These are phyloP conservation scores for Globisporangium radiosum DNA, from an alignment of 352 stramenopile genomes.

Conservation along the genomic window DNA sequence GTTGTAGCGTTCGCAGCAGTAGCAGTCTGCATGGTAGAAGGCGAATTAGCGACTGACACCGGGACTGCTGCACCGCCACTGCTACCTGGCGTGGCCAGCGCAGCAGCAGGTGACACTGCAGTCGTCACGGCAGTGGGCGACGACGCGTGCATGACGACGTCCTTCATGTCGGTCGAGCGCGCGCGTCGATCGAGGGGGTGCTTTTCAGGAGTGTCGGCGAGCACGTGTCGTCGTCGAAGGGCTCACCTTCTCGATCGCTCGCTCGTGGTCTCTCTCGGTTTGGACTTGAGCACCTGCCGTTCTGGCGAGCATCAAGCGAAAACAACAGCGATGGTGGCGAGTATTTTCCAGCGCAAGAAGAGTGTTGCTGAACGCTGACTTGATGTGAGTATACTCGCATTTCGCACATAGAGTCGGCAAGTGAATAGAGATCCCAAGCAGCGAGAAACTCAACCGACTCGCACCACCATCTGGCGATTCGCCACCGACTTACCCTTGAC, in stretches of 20 bases:
- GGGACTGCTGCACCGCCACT: not conserved
- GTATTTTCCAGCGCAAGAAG: not conserved
- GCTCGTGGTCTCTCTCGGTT: not conserved
- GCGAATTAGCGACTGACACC: not conserved
- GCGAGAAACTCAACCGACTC: constrained; percentile 16
- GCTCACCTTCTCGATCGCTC: not conserved
- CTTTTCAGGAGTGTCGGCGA: not conserved
- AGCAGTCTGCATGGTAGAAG: not conserved
- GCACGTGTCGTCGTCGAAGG: not conserved
- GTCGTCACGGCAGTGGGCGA: constrained; percentile 2
- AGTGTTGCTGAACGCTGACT: not conserved
- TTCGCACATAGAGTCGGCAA: not conserved
- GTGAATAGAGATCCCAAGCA: constrained; percentile 5
- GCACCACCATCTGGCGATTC: not conserved
- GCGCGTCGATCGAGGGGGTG: not conserved
- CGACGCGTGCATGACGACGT: constrained; percentile 12
- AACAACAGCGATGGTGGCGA: not conserved
- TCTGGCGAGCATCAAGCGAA: too few species aligned
- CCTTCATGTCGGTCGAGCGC: constrained; percentile 9
- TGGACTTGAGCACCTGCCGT: too few species aligned
- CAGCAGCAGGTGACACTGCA: constrained; percentile 3
- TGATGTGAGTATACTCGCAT: constrained; percentile 3
- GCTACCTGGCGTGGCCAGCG: not conserved
- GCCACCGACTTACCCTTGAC: not conserved
- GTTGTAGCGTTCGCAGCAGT: not conserved